Evolutionary conservation across 768 basidiomycete genomes (phyloP).

Genomic region (Astraeus odoratus): DNA sequence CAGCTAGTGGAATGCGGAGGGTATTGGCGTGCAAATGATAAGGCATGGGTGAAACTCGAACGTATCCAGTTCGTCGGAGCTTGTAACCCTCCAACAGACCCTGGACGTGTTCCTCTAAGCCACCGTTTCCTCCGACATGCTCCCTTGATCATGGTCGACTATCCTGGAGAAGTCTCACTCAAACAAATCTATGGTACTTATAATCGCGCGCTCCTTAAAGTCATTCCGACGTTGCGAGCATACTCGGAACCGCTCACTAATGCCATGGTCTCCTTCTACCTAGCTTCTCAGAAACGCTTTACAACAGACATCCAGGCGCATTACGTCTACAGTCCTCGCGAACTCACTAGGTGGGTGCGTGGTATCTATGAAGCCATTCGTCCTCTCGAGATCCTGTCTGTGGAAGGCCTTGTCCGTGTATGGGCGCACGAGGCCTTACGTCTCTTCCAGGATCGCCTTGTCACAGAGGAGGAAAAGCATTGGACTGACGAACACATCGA

Average conservation of each 20-base stretch:
- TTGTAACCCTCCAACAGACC: constrained; percentile 98
- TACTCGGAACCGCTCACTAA: constrained; percentile 93
- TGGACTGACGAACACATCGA: constrained; percentile 98
- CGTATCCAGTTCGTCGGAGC: constrained; percentile 99
- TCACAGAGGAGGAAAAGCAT: constrained; percentile 81
- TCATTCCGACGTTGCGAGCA: constrained; percentile 86
- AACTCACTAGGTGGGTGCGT: constrained; percentile 94
- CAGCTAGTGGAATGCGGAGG: constrained; percentile 94
- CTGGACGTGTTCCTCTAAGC: constrained; percentile 95
- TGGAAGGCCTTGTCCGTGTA: constrained; percentile 92
- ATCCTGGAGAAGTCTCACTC: constrained; percentile 93
- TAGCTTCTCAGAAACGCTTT: constrained; percentile 89
- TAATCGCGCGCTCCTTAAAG: constrained; percentile 92
- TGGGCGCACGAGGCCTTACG: constrained; percentile 98
- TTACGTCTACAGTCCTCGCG: constrained; percentile 98
- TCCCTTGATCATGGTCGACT: constrained; percentile 97
- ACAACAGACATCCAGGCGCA: constrained; percentile 97
- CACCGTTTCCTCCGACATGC: constrained; percentile 98
- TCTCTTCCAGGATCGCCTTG: constrained; percentile 95
- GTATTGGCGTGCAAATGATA: constrained; percentile 90
- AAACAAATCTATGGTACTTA: constrained; percentile 99
- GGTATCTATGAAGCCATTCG: constrained; percentile 97
- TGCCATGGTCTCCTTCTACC: constrained; percentile 95
- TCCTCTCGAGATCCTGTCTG: constrained; percentile 86
- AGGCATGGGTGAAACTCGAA: constrained; percentile 96